Percentiles rank a stretch among this genome's conserved stretches.
These are phyloP conservation scores for Eimeria falciformis DNA, from an alignment of 169 alveolate species.

Conservation along the genomic window DNA sequence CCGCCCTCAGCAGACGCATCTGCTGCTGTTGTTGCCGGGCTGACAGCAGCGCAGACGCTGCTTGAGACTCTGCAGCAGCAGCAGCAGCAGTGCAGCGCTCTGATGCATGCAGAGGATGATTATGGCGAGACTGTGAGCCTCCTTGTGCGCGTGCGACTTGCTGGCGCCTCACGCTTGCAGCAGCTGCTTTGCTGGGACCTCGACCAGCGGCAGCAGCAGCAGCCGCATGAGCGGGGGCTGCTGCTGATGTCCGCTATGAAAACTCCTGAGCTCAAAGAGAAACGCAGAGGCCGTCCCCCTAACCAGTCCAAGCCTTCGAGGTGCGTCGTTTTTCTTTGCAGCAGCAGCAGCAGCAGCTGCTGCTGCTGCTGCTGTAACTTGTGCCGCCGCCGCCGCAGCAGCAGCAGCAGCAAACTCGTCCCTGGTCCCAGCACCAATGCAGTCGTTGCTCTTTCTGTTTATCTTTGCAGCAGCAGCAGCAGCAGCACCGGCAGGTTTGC, in stretches of 20 bases:
- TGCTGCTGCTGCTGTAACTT: too few species aligned
- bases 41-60: conserved; percentile 64
- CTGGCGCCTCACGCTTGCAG: conserved; percentile 22
- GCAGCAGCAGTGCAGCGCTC: conserved; percentile 55
- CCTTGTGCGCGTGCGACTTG: conserved; percentile 27
- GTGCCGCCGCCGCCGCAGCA: background rate
- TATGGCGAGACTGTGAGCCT: conserved; percentile 32
- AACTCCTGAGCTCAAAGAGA: conserved; percentile 52
- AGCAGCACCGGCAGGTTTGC: conserved; percentile 36
- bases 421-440: background rate
- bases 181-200: conserved; percentile 34
- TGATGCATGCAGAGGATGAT: conserved; percentile 28
- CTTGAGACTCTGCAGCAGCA: conserved; percentile 23
- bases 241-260: conserved; percentile 20
- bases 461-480: conserved; percentile 56
- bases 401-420: background rate
- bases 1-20: conserved; percentile 46
- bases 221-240: conserved; percentile 24
- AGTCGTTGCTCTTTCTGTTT: conserved; percentile 3
- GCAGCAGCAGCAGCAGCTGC: background rate
- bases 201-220: conserved; percentile 61
- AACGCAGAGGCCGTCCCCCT: conserved; percentile 36
- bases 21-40: conserved; percentile 36
- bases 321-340: conserved; percentile 26
- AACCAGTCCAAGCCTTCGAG: background rate